Percentiles rank a stretch among this genome's conserved stretches.
Conservation (phyloP, 768 basidiomycete genomes). For the Gymnopilus dilepis region DNA sequence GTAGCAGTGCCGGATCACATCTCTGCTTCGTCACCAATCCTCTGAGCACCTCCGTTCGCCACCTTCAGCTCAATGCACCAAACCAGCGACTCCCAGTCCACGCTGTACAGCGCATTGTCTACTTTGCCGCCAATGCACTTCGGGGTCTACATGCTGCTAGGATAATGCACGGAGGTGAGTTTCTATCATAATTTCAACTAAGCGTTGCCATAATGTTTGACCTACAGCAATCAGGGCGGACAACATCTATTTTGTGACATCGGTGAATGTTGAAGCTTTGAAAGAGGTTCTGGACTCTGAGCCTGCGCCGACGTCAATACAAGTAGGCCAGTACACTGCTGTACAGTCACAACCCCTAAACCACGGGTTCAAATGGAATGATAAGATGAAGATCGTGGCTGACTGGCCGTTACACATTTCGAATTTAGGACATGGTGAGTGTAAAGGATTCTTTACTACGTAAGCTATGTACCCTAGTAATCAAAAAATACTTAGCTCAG, state of each 20-base stretch:
- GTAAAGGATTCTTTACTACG: too few species aligned
- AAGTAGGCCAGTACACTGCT: slow-evolving; percentile 6
- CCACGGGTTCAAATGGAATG: slow-evolving; percentile 17
- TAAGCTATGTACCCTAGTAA: not conserved
- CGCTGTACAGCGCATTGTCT: slow-evolving; percentile 17
- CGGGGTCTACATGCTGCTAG: slow-evolving; percentile 13
- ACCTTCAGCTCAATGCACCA: slow-evolving; percentile 7
- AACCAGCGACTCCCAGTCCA: slow-evolving; percentile 19
- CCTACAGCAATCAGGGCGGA: slow-evolving; percentile 16
- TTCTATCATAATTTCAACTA: too few species aligned
- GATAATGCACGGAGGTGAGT: slow-evolving; percentile 24
- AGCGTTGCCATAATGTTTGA: too few species aligned
- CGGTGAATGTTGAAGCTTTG: not conserved
- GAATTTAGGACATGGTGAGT: slow-evolving; percentile 20
- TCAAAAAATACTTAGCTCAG: slow-evolving; percentile 13
- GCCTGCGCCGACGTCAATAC: slow-evolving; percentile 5
- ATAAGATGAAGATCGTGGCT: slow-evolving; percentile 16
- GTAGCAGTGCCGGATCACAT: slow-evolving; percentile 15
- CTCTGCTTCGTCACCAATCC: slow-evolving; percentile 17
- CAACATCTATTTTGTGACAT: slow-evolving; percentile 15
- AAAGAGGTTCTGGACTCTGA: slow-evolving; percentile 16
- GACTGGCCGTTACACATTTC: slow-evolving; percentile 19
- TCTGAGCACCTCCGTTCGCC: slow-evolving; percentile 13
- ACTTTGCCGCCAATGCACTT: not conserved
- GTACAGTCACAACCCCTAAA: slow-evolving; percentile 19